Evolutionary conservation across 1,284 basidiomycete species (phyloP), one percentile per base, ranked within the genome.

Genomic region (Cryptococcus hybrid): DNA sequence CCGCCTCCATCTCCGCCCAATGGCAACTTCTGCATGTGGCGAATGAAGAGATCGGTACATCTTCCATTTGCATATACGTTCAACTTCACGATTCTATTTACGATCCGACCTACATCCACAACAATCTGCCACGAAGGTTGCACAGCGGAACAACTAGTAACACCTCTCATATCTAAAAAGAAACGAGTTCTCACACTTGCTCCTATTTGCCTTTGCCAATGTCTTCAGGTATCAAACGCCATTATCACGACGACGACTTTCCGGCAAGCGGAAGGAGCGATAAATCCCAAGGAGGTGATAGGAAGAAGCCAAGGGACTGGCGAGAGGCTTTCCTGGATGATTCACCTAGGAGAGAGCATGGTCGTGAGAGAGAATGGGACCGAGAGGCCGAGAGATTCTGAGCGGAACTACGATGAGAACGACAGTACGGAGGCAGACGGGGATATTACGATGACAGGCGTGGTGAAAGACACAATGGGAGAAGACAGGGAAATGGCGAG

Each of bases 281-380:
- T 37, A 51, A 55, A 44, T 52, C 52, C n/a, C 47, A 47, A 42
- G 35, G 56, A 6, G 39, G 54, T n/a, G 51, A 63, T 68, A 64
- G 85, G 85, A 54, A 56, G 24, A 86, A 86, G 54, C 80, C 83
- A 0, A 83, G 82, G 63, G 87, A 90, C 71, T 88, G 88, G 87
- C 80, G 87, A 61, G 89, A 90, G 69, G 86, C 86, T 1, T 84
- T 89, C 67, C 70, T 88, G 24, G 73, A 84, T 71, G 69, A 73
- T 37, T 58, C 64, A 45, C 62, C 57, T 18, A 47, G 53, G 47
- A 51, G 68, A 40, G 67, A 71, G 7, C 9, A 44, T 53, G 58
- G 67, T 3, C 57, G 64, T 30, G 63, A 67, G 24, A 54, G 63
- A 30, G 55, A 65, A 12, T 30, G 56, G 34, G 51, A 62, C 24